Conservation (phyloP, 1,284 basidiomycete genomes). For the Fomitopsis pinicola region DNA sequence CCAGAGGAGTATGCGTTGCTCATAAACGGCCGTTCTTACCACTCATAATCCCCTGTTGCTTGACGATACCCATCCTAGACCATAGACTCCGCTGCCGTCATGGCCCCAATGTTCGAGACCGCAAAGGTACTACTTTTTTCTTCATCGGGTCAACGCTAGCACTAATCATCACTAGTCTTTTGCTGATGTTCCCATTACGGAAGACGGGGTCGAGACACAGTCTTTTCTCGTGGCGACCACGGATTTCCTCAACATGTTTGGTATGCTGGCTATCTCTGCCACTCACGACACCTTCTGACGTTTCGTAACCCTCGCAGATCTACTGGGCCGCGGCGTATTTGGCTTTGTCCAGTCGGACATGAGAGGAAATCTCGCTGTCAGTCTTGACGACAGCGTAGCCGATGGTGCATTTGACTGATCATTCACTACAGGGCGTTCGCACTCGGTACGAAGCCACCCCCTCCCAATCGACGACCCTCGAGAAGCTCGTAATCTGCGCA, state of each 20-base stretch:
- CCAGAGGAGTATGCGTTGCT: not conserved
- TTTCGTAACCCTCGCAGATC: slow-evolving; percentile 46
- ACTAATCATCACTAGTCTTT: slow-evolving; percentile 61
- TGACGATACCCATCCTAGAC: not conserved
- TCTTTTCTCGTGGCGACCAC: slow-evolving; percentile 89
- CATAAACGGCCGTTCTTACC: not conserved
- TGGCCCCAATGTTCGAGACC: slow-evolving; percentile 79
- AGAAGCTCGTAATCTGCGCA: slow-evolving; percentile 73
- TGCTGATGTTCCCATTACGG: slow-evolving; percentile 76
- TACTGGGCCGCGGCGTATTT: slow-evolving; percentile 87
- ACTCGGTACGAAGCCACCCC: slow-evolving; percentile 55
- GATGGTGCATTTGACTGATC: slow-evolving; percentile 4
- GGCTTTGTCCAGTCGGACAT: slow-evolving; percentile 89
- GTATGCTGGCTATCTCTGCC: slow-evolving; percentile 37
- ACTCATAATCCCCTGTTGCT: not conserved
- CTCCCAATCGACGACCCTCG: slow-evolving; percentile 68
- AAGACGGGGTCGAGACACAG: slow-evolving; percentile 77
- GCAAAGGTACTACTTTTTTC: slow-evolving; percentile 48
- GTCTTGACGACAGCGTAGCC: slow-evolving; percentile 18
- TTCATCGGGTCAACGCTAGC: slow-evolving; percentile 2
- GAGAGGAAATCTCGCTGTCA: slow-evolving; percentile 80
- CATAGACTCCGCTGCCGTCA: slow-evolving; percentile 16
- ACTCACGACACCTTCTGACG: not conserved
- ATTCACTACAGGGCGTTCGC: slow-evolving; percentile 68
- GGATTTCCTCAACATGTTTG: slow-evolving; percentile 87